A percentile compares a stretch with the other conserved stretches of the same genome.
Conservation (phyloP, 768 basidiomycete species). For the Rhizopogon rudus region DNA sequence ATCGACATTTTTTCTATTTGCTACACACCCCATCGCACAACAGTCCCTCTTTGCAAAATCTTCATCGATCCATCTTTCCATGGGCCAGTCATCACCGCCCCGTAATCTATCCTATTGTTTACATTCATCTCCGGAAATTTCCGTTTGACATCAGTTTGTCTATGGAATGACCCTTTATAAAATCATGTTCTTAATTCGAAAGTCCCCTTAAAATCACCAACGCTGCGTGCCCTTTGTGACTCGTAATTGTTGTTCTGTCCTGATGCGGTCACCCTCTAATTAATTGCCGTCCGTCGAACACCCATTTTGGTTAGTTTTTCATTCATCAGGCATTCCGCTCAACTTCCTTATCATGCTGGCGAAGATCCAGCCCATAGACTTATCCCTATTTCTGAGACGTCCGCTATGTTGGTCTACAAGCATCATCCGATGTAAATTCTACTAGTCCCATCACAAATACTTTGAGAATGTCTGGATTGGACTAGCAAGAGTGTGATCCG, state of each 20-base stretch:
- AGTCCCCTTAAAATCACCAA: background rate
- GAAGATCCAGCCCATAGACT: too few relatives aligned
- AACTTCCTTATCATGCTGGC: background rate
- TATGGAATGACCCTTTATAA: background rate
- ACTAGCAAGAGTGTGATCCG: background rate
- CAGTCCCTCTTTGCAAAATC: too few relatives aligned
- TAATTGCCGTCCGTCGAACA: conserved; percentile 1
- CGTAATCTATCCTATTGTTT: background rate
- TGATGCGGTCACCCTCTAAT: background rate
- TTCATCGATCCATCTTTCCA: too few relatives aligned
- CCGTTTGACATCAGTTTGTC: conserved; percentile 3
- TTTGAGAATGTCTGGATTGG: too few relatives aligned
- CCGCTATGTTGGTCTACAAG: too few relatives aligned
- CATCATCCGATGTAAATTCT: too few relatives aligned
- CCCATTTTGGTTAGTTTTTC: background rate
- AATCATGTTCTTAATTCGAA: background rate
- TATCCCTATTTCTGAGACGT: too few relatives aligned
- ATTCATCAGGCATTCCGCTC: background rate
- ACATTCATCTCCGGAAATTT: conserved; percentile 10
- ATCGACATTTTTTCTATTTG: too few relatives aligned
- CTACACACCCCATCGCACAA: too few relatives aligned
- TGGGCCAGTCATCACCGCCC: background rate
- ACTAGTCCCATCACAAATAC: too few relatives aligned
- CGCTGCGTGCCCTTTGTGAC: too few relatives aligned
- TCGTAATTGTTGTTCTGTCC: background rate